Evolutionary conservation across 495 filamentous ascomycete species (phyloP).

Genomic region (Glarea lozoyensis): DNA sequence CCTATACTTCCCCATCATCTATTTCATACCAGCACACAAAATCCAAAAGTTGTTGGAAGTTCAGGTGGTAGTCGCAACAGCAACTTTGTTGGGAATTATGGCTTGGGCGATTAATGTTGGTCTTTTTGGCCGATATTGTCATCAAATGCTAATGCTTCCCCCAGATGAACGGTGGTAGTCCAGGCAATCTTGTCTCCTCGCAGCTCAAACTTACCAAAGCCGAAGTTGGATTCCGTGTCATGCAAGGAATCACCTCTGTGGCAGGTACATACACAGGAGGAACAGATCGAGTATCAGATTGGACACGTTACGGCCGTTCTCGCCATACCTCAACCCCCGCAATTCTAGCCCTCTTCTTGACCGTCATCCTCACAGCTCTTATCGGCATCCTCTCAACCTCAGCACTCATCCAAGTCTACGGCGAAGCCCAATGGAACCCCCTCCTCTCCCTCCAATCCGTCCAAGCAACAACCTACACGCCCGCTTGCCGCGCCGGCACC

Average conservation of each 20-base stretch:
- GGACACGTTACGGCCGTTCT: slow-evolving; percentile 6
- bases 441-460: slow-evolving; percentile 13
- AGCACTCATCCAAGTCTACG: slow-evolving; percentile 26
- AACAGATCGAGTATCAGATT: slow-evolving; percentile 6
- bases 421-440: slow-evolving; percentile 28
- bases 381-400: slow-evolving; percentile 24
- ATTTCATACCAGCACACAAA: slow-evolving; percentile 27
- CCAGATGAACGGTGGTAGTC: slow-evolving; percentile 3
- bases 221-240: slow-evolving; percentile 4
- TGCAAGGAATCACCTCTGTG: slow-evolving; percentile 5
- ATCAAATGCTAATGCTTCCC: background rate
- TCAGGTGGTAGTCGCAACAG: background rate
- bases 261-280: slow-evolving; percentile 4
- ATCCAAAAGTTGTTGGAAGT: slow-evolving; percentile 23
- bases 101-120: slow-evolving; percentile 3
- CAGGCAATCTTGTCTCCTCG: background rate
- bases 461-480: background rate
- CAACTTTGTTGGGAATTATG: slow-evolving; percentile 3
- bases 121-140: slow-evolving; percentile 37
- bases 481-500: slow-evolving; percentile 22
- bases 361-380: slow-evolving; percentile 10
- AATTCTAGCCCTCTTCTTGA: background rate
- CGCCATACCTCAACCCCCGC: slow-evolving; percentile 1
- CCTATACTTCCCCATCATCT: slow-evolving; percentile 8
- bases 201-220: background rate